Evolutionary conservation across 257 asterid genomes (phyloP), one percentile per base, ranked within the genome.

Genomic region (Verbascum thapsus): DNA sequence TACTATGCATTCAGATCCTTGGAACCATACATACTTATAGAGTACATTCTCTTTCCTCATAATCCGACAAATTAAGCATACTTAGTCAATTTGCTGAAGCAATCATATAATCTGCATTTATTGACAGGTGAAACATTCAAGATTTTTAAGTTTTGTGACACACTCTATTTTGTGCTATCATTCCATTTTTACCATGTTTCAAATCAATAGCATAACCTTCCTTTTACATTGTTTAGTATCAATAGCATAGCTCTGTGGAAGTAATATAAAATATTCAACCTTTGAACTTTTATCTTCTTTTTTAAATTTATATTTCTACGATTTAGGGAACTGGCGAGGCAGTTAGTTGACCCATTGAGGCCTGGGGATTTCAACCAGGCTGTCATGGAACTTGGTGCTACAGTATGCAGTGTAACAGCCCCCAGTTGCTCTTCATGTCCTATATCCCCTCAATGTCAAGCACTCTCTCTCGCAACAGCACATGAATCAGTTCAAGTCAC

Each of bases 301-400:
- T 22, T n/a, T 22, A 58, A n/a, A 35, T 56, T 1, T 51, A 13
- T 57, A 50, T 53, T 57, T 69, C 60, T 37, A 45, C 61, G 74
- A 41, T 43, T 61, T 64, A 92, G 99, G 99, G 71, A 79, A 73
- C 82, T 92, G 23, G 91, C 97, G 0, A 72, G 85, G 35, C 87
- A 87, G 83, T 69, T 92, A 72, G 97, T 92, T 70, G 97, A 92
- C 74, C 88, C 77, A 64, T 73, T 43, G 56, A 89, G 95, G 77
- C 97, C 99, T 58, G 99, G 99, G 67, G 96, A 87, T 78, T 89
- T 92, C 75, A 92, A 92, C 72, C 99, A 92, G 86, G 89, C 96
- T 60, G 65, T 92, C 66, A 92, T 92, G 99, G 99, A 92, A 74
- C 96, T 92, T 58, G 99, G 99, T 69, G 97, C 99, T n/a, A 89